Evolutionary conservation across 139 green algal species (phyloP), one percentile per base, ranked within the genome.

Genomic region (Raphidocelis subcapitata): DNA sequence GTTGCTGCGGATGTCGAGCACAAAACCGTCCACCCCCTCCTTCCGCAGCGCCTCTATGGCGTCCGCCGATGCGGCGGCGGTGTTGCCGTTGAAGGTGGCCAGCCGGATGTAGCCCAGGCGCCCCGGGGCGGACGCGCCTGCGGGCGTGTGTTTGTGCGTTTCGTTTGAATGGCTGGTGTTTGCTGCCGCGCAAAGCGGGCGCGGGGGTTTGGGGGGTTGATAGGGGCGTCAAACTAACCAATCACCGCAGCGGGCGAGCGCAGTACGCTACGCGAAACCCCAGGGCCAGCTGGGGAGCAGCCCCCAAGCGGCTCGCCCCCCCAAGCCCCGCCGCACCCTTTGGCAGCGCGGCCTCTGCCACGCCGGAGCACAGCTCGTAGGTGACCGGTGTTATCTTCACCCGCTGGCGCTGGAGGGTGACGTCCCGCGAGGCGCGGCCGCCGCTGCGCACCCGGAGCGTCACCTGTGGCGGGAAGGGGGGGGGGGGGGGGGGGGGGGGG

Each of bases 1-100:
- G 79, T 99, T 99, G 83, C 97, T 97, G 15, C 95, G 81, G 4
- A 99, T 71, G 77, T 99, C 95, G 49, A 99, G 71, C 31, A 99
- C 85, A 37, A 92, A 84, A 15, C 71, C 67, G 21, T 83, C 65
- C 20, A 78, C 85, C 3, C 82, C 84, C 49, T 29, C 75, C 70
- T 66, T 84, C 76, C 79, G 80, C n/a, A 93, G 80, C 15, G 83
- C 59, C 16, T 66, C 24, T 2, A 97, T 49, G 0, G 91, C 91
- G 16, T 84, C 69, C 56, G 73, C 62, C 14, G 92, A 77, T 21
- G 81, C 81, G 41, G 84, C 79, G 1, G 82, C 73, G 0, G 94
- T 95, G 54, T 92, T 87, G 62, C 83, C 86, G 85, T 90, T 97
- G 84, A 98, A 98, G 32, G 89, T 94, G 32, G 91, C 77, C 14